Evolutionary conservation across 768 basidiomycete species (phyloP), one percentile per base, ranked within the genome.

Genomic region (Hypholoma sublateritium): DNA sequence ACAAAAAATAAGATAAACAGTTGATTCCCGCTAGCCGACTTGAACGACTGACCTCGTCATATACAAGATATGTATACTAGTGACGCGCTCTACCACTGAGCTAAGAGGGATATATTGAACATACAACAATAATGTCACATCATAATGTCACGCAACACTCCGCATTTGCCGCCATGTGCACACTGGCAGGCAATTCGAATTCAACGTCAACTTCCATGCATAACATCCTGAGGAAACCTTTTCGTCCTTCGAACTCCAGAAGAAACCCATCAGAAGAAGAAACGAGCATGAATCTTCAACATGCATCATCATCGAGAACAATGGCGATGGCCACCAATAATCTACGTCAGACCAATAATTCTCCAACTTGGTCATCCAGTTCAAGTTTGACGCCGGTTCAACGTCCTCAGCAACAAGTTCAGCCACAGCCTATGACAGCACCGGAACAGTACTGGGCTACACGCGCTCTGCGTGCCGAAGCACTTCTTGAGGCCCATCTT

Each of bases 361-460:
- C n/a, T 45, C 32, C 17, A 14, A 5, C 43, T 13, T 32, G n/a
- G n/a, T 5, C 41, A 25, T 17, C n/a, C 3, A 44, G 14, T 9
- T 25, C 36, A 37, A 36, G 14, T 2, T 22, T 21, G 13, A 21
- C 32, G 11, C 19, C 35, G 7, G 3, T 25, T 17, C 17, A 37
- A 17, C 36, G 37, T 22, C 46, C 36, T 49, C 32, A n/a, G 24
- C 46, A 28, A 8, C 46, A 28, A 7, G 22, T 37, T 6, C 24
- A 39, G 1, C 55, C 55, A 24, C 60, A 66, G 9, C 66, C 70
- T 1, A 52, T 67, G 42, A 69, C 69, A 7, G 62, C 65, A 6
- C 61, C 52, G 19, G 85, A 85, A 61, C 83, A 81, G 58, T 87
- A 88, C 63, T 90, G 89, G 89, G 84, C 84, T 24, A 72, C 80